Evolutionary conservation across 2,329 filamentous ascomycete species (phyloP), one percentile per base, ranked within the genome.

Genomic region (Aspergillus unguis): DNA sequence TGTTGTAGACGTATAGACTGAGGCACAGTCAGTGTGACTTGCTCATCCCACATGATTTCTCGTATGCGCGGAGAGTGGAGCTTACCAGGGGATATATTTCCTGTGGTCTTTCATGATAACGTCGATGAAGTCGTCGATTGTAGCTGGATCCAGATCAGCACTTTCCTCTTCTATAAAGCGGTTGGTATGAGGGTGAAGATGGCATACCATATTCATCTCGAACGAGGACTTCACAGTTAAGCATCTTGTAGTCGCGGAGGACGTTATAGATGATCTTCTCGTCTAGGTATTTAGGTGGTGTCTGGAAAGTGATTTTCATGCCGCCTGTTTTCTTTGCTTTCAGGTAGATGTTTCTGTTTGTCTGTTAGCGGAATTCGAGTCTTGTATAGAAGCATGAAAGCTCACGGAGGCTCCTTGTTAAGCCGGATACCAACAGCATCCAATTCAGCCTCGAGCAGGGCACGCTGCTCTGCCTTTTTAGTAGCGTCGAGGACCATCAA

Each of bases 251-350:
- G 80, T 99, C 94, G 62, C 90, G 87, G 46, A 99, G 80, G 67
- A 99, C 96, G 77, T 96, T 96, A 80, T 87, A 95, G 54, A 99
- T 80, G 89, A 99, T 96, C 77, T 95, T 96, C 73, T 99, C 92
- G 73, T 99, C 94, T 53, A 99, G 79, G 55, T 87, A 77, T 72
- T 97, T 97, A 3, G 94, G 92, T 2, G 94, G 88, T 4, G 84
- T 76, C 66, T 91, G 86, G 75, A 99, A 99, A 11, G 89, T 97
- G 69, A 99, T 96, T 75, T 99, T 99, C 90, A 99, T 94, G 55
- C 95, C 94, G 52, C 94, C 94, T 0, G 92, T 91, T 69, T 94
- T 96, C 74, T 99, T 99, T 27, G 80, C 80, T 74, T 99, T 99
- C 53, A 99, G 83, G 69, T 97, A 97, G 72, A 99, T 97, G 71